Evolutionary conservation across 768 basidiomycete species (phyloP).

Genomic region (Boletus patriciae): DNA sequence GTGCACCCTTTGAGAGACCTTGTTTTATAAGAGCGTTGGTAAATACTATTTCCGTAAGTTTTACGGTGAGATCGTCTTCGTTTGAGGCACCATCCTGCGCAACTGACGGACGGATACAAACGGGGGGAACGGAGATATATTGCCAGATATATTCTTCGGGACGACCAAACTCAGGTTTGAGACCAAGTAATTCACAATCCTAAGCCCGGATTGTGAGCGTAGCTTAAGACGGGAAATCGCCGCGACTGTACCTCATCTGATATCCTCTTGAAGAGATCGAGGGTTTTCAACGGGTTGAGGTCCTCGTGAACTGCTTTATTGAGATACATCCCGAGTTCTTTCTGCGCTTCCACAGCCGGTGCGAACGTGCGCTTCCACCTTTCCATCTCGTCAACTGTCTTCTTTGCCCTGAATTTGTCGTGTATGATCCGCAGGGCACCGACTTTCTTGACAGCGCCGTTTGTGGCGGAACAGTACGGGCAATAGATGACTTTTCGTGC

Average conservation of each 20-base stretch:
- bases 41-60: conserved; percentile 95
- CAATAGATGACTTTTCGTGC: conserved; percentile 92
- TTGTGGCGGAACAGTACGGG: conserved; percentile 89
- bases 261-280: conserved; percentile 90
- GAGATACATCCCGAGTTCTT: conserved; percentile 80
- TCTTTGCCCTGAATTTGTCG: conserved; percentile 95
- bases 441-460: conserved; percentile 95
- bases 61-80: conserved; percentile 97
- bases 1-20: conserved; percentile 83
- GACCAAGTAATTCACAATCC: conserved; percentile 94
- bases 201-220: conserved; percentile 32
- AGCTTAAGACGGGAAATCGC: not conserved
- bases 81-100: conserved; percentile 98
- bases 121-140: conserved; percentile 96
- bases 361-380: conserved; percentile 82
- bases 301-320: conserved; percentile 91
- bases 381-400: conserved; percentile 85
- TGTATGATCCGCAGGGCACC: conserved; percentile 96
- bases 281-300: conserved; percentile 88
- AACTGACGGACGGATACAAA: conserved; percentile 96
- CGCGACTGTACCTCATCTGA: conserved; percentile 71
- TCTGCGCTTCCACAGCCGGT: conserved; percentile 80
- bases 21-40: conserved; percentile 91
- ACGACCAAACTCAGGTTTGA: conserved; percentile 83
- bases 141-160: conserved; percentile 99